These are phyloP conservation scores for Aspergillus pseudoterreus DNA, from an alignment of 2,329 filamentous ascomycete species.

Conservation along the genomic window DNA sequence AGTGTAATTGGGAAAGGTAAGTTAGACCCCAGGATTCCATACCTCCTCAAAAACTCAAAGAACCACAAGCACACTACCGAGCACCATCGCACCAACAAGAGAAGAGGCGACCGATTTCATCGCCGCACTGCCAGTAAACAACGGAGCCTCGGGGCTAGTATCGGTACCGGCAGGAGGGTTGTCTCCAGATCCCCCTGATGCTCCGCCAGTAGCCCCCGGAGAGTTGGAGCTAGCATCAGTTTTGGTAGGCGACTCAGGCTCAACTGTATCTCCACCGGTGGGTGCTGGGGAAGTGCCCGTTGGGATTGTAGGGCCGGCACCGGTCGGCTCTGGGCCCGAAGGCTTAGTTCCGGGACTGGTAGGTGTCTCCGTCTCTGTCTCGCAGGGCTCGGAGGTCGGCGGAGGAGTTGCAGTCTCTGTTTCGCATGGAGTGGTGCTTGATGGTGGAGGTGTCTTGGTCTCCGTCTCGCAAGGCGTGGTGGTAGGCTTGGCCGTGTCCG, in stretches of 20 bases:
- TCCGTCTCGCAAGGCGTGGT: background rate
- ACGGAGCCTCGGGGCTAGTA: conserved; percentile 2
- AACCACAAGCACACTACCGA: conserved; percentile 15
- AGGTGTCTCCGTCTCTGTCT: conserved; percentile 5
- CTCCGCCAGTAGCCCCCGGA: background rate
- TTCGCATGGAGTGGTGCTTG: background rate
- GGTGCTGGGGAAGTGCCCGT: background rate
- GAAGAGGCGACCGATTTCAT: conserved; percentile 10
- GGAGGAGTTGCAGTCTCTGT: background rate
- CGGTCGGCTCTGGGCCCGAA: background rate
- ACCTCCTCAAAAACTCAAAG: conserved; percentile 15
- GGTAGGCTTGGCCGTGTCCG: background rate
- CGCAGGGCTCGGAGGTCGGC: background rate
- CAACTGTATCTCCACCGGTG: conserved; percentile 1
- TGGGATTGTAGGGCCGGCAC: background rate
- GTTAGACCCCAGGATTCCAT: background rate
- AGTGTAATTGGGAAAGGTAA: background rate
- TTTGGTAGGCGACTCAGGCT: conserved; percentile 1
- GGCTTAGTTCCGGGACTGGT: background rate
- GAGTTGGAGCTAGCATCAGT: background rate
- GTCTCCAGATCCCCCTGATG: background rate
- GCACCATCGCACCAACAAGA: conserved; percentile 12
- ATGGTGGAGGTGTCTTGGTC: background rate
- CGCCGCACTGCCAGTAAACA: conserved; percentile 13
- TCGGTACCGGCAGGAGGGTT: background rate